Evolutionary conservation across 306 rosid genomes (phyloP).

Genomic region (Cucumis cinereus): DNA sequence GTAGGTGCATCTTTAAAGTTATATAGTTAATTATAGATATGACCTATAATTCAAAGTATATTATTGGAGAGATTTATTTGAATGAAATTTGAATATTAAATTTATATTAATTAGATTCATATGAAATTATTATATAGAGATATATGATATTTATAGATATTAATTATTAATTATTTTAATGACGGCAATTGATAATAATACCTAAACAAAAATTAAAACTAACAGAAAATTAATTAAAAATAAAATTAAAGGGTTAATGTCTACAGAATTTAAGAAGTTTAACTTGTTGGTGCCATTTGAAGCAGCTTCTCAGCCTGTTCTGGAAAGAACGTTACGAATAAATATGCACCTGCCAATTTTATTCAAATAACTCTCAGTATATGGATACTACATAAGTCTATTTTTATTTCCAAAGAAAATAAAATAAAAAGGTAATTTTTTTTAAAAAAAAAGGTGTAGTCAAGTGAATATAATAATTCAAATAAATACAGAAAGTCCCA

Average conservation of each 20-base stretch:
- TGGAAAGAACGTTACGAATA: slow-evolving; percentile 86
- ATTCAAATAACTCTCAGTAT: slow-evolving; percentile 9
- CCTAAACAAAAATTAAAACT: background rate
- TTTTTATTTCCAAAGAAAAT: background rate
- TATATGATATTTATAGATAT: too few species aligned
- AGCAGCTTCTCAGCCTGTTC: slow-evolving; percentile 90
- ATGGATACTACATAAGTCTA: background rate
- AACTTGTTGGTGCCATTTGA: slow-evolving; percentile 41
- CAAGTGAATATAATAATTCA: too few species aligned
- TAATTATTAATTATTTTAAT: too few species aligned
- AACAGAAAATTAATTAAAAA: background rate
- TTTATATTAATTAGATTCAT: too few species aligned
- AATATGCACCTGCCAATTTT: slow-evolving; percentile 55
- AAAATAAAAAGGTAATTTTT: background rate
- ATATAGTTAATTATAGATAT: too few species aligned
- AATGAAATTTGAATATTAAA: too few species aligned
- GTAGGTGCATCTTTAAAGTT: too few species aligned
- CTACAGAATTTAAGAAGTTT: background rate
- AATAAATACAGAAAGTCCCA: too few species aligned
- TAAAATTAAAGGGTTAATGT: background rate
- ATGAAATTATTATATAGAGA: too few species aligned
- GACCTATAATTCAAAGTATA: too few species aligned
- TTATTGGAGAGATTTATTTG: too few species aligned
- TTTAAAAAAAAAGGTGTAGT: too few species aligned
- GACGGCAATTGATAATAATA: background rate